phyloP scores from a whole-genome alignment of 305 asterid genomes.

The Caryopteris hybrid region DNA sequence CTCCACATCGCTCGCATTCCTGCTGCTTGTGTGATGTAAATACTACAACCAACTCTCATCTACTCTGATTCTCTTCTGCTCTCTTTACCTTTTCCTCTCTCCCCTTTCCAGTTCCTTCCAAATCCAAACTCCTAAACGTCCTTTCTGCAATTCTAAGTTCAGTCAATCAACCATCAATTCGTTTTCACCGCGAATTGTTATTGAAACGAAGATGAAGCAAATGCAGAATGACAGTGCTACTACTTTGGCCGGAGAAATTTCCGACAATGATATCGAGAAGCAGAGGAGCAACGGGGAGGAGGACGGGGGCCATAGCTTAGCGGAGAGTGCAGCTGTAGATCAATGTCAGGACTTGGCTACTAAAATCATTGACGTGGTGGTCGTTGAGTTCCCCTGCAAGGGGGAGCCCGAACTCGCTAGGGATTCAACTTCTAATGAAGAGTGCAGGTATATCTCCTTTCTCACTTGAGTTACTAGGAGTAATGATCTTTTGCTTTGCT shows the following conservation, averaged over 20 bases:
- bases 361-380: conserved; percentile 32
- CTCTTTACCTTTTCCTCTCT: not conserved
- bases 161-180: not conserved
- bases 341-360: conserved; percentile 23
- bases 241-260: conserved; percentile 16
- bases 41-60: conserved; percentile 30
- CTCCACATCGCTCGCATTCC: not conserved
- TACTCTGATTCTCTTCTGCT: conserved; percentile 15
- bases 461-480: not conserved
- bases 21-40: conserved; percentile 13
- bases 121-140: not conserved
- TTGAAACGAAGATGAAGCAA: not conserved
- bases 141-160: not conserved
- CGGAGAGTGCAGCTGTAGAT: conserved; percentile 16
- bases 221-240: conserved; percentile 29
- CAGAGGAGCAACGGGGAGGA: conserved; percentile 16
- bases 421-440: conserved; percentile 29
- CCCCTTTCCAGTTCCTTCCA: not conserved
- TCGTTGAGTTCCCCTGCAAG: conserved; percentile 29
- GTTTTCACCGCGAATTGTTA: not conserved
- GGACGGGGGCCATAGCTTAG: not conserved
- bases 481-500: not conserved
- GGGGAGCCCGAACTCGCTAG: conserved; percentile 23
- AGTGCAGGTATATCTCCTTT: conserved; percentile 31
- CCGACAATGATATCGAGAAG: conserved; percentile 29